phyloP scores from a whole-genome alignment of 805 yeast species.

The Cyberlindnera mrakii region DNA sequence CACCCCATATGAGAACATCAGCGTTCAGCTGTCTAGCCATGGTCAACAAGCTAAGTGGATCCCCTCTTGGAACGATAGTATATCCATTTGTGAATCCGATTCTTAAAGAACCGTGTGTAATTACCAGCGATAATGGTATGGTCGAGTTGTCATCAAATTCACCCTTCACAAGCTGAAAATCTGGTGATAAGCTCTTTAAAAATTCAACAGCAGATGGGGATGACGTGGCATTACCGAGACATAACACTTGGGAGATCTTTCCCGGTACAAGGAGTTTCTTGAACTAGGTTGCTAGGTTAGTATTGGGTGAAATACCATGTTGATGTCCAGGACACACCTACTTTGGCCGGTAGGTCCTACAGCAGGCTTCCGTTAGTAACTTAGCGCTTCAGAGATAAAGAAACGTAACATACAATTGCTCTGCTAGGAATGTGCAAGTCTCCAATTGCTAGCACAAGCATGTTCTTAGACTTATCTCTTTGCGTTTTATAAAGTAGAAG shows the following conservation, averaged over 20 bases:
- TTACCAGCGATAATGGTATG: conserved; percentile 58
- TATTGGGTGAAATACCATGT: not conserved
- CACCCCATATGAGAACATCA: conserved; percentile 88
- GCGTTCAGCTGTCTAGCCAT: conserved; percentile 89
- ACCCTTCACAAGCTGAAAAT: conserved; percentile 73
- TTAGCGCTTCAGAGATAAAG: conserved; percentile 1
- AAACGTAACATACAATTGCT: conserved; percentile 44
- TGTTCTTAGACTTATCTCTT: conserved; percentile 16
- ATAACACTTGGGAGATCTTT: conserved; percentile 77
- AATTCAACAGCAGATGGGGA: conserved; percentile 58
- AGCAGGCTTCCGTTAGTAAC: not conserved
- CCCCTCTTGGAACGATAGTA: conserved; percentile 76
- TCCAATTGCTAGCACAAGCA: conserved; percentile 79
- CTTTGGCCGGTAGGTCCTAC: conserved; percentile 42
- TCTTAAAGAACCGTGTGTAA: conserved; percentile 62
- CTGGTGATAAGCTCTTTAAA: conserved; percentile 62
- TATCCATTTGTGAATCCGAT: conserved; percentile 86
- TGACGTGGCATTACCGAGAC: conserved; percentile 78
- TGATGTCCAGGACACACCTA: conserved; percentile 9
- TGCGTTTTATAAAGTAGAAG: too few species aligned
- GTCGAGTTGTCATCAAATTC: conserved; percentile 56
- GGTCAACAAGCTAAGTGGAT: conserved; percentile 75
- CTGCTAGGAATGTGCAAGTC: conserved; percentile 89
- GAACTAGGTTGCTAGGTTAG: conserved; percentile 38
- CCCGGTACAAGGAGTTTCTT: conserved; percentile 75